These are phyloP conservation scores for Skeletonema potamos DNA, from an alignment of 108 stramenopile species.

Conservation along the genomic window DNA sequence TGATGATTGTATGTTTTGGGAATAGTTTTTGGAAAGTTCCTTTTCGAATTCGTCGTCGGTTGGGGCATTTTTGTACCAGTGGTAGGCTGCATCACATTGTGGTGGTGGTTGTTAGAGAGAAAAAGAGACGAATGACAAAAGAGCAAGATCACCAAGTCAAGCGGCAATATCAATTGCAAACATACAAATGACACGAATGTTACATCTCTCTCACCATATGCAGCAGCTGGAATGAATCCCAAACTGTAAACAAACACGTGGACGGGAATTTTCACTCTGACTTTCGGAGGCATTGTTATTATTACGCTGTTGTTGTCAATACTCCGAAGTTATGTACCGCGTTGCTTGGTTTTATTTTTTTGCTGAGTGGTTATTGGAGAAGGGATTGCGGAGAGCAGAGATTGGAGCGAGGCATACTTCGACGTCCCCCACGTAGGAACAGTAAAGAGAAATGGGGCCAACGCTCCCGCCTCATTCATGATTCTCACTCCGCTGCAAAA, in stretches of 20 bases:
- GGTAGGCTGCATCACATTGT: slow-evolving; percentile 20
- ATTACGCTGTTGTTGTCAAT: no score
- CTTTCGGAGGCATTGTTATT: slow-evolving; percentile 32
- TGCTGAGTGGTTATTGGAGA: no score
- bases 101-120: neutral
- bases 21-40: slow-evolving; percentile 41
- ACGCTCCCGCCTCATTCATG: no score
- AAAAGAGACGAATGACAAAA: no score
- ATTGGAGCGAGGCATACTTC: no score
- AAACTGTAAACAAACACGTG: slow-evolving; percentile 55
- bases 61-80: slow-evolving; percentile 50
- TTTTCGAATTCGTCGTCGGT: slow-evolving; percentile 49
- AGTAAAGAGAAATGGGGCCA: no score
- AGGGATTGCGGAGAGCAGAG: no score
- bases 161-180: neutral
- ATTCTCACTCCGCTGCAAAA: no score
- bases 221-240: slow-evolving; percentile 35
- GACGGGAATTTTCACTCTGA: slow-evolving; percentile 47
- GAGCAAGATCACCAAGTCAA: no score
- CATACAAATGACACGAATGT: neutral
- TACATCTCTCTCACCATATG: slow-evolving; percentile 24
- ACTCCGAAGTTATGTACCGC: no score
- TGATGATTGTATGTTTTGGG: slow-evolving; percentile 33
- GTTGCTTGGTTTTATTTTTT: no score
- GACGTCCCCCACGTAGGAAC: no score